These are phyloP conservation scores for Pseudonitzschia multistriata DNA, from an alignment of 108 stramenopile genomes.

Conservation along the genomic window DNA sequence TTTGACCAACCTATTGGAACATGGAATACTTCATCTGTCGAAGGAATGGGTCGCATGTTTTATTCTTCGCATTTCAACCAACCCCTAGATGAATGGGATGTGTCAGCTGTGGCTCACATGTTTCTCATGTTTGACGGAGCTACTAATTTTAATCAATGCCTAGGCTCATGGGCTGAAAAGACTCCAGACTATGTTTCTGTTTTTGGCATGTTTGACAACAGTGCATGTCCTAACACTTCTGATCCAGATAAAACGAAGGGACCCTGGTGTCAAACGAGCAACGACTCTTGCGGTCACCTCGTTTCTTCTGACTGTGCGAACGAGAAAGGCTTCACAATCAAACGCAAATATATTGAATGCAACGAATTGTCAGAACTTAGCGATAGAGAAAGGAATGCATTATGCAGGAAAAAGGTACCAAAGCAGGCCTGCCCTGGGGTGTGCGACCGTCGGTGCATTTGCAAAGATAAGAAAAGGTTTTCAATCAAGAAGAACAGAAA, in stretches of 20 bases:
- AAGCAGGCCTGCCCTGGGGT: no score
- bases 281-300: no score
- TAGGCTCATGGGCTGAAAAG: neutral
- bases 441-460: no score
- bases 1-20: slow-evolving; percentile 12
- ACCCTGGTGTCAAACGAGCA: slow-evolving; percentile 2
- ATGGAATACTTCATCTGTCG: neutral
- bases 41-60: neutral
- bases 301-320: no score
- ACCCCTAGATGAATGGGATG: neutral
- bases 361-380: no score
- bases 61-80: neutral
- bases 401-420: no score
- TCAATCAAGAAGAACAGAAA: no score
- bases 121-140: neutral
- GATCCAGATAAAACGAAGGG: neutral
- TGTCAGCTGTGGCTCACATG: neutral
- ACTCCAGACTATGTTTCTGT: neutral
- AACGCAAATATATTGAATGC: no score
- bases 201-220: neutral
- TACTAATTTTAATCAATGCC: neutral
- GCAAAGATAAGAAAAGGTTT: no score
- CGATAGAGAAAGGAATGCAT: no score
- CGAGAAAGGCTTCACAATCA: no score
- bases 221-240: neutral